These are phyloP conservation scores for Schoenoplectus triqueter DNA, from an alignment of 202 grass and related monocot species.

Conservation along the genomic window DNA sequence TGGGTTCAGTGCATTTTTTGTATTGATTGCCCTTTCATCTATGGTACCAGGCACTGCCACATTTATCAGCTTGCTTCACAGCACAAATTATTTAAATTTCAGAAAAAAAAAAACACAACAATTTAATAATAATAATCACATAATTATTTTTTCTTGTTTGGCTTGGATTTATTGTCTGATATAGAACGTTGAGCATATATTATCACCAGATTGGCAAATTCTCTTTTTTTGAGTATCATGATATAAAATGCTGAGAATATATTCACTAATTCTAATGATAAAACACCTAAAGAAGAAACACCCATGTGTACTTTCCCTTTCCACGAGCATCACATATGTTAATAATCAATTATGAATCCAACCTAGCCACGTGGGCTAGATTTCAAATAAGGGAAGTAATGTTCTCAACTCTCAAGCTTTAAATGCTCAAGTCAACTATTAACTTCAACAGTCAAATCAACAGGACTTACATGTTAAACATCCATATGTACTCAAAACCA, in stretches of 20 bases:
- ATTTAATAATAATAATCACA: not conserved
- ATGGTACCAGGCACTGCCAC: conserved; percentile 91
- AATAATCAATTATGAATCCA: not conserved
- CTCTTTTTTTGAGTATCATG: not conserved
- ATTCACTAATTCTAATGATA: not conserved
- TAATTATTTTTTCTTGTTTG: not conserved
- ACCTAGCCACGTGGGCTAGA: conserved; percentile 9
- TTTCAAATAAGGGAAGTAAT: conserved; percentile 16
- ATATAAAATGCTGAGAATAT: not conserved
- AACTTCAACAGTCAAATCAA: conserved; percentile 25
- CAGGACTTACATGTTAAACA: conserved; percentile 23
- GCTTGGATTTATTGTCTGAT: not conserved
- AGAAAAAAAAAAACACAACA: not conserved
- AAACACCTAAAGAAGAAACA: not conserved
- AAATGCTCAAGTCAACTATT: conserved; percentile 25
- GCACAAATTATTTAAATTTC: not conserved
- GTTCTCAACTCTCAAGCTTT: not conserved
- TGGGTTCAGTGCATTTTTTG: conserved; percentile 74
- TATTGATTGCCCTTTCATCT: conserved; percentile 95
- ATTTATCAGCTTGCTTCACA: conserved; percentile 90
- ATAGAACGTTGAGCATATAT: not conserved
- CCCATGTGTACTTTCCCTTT: not conserved
- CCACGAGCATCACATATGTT: not conserved
- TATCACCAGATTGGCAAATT: not conserved
- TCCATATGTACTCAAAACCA: not conserved